Evolutionary conservation across 352 stramenopile genomes (phyloP), one percentile per base, ranked within the genome.

Genomic region (Aphanomyces astaci): DNA sequence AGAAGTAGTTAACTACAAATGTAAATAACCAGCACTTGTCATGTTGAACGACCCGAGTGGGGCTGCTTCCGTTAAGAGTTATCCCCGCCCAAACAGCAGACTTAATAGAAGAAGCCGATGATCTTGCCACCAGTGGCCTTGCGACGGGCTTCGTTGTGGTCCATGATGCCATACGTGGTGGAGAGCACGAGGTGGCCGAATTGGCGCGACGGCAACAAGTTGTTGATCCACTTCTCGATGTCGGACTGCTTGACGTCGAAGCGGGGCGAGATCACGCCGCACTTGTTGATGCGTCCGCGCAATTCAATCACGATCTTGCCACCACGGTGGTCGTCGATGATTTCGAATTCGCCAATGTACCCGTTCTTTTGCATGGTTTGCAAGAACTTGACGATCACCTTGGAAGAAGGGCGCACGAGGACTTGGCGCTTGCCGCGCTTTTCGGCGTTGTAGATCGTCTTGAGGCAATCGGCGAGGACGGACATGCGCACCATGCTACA

Each of bases 301-400:
- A 99, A 88, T 77, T 98, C 81, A 31, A 98, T 76, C 10, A 99
- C 96, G 76, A 99, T 99, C 88, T 99, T 99, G 76, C 97, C 96
- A 68, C 90, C 87, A 73, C 98, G 90, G 90, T 99, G 98, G 86
- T 99, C 97, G 81, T 99, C 98, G 60, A 99, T 82, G 77, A 99
- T 98, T 87, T 99, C 96, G 79, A 99, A 99, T 84, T 99, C 98
- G 68, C 96, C 97, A 83, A 99, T 99, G 95, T 99, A 99, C 76
- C 97, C 94, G 84, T 99, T 97, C 86, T 99, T 98, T 91, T 99
- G 97, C 97, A 99, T 99, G 57, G 96, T 90, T 86, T 98, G 95
- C 75, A 99, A 91, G 84, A 99, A 99, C 91, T 99, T 99, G 81
- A 99, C 88, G 74, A 99, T 97, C 62, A 99, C 98, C 94, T 99